These are phyloP conservation scores for Oxytropis ochrocephala DNA, from an alignment of 306 rosid genomes.

Conservation along the genomic window DNA sequence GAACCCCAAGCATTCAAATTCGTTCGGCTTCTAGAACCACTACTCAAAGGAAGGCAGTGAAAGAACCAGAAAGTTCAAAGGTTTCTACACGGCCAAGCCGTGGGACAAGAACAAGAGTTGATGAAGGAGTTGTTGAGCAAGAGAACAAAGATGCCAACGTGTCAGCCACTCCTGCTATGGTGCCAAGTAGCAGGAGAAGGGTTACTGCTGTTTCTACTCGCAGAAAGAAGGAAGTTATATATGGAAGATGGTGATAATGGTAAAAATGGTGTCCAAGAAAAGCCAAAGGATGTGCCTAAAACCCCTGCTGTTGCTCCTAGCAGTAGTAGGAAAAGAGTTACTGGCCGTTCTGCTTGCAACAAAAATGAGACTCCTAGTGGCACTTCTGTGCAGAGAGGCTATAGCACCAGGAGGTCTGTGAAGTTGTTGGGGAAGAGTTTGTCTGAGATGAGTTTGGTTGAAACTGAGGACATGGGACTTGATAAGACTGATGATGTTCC, in stretches of 20 bases:
- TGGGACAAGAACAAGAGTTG: constrained; percentile 4
- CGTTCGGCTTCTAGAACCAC: no score
- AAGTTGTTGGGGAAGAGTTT: no score
- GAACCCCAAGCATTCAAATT: constrained; percentile 32
- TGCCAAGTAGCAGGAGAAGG: constrained; percentile 21
- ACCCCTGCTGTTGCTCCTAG: constrained; percentile 50
- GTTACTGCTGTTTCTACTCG: no score
- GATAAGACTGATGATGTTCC: constrained; percentile 29
- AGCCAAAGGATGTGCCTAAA: constrained; percentile 5
- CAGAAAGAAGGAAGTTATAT: constrained; percentile 37
- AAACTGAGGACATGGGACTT: constrained; percentile 20
- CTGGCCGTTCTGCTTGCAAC: no score
- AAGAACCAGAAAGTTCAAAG: no score
- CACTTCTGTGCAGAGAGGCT: no score
- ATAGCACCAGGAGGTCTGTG: no score
- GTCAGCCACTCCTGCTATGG: constrained; percentile 22
- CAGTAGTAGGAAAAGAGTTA: constrained; percentile 31
- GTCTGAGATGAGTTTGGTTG: constrained; percentile 39
- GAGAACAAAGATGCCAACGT: constrained; percentile 35
- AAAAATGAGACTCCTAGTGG: no score
- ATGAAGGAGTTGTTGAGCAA: constrained; percentile 26
- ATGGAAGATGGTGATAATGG: not conserved
- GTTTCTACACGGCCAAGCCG: constrained; percentile 28
- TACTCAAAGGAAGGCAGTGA: no score
- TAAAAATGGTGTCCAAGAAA: constrained; percentile 18